Base-by-base conservation (phyloP, 148 eudicot genomes). In the Persicaria maculosa region DNA sequence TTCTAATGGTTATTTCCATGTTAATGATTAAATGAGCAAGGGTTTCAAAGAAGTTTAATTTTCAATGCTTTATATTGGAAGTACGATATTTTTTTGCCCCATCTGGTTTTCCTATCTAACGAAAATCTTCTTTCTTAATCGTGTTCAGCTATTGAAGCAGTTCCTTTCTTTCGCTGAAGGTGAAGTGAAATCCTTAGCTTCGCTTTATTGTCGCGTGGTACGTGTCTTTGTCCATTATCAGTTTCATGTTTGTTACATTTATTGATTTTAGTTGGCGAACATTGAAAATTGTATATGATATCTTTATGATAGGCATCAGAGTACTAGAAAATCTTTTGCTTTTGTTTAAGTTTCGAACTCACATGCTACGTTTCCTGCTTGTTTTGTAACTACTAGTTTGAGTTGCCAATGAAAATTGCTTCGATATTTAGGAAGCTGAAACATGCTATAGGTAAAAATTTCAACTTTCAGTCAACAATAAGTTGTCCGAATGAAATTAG, bases 141-240 rank as follows among this genome's bases (percentile, higher is more conserved):
- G 45, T 75, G 52, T 68, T 40, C 84, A 94, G 98, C 80, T 44
- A 72, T 79, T 94, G 77, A 90, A 87, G 85, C 82, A 83, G 55
- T 94, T 94, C 75, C 91, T 85, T 76, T 78, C 81, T 72, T 82
- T 65, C 78, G 98, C 98, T 74, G 97, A 94, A 81, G 91, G 80
- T 75, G 97, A 94, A 91, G 96, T 88, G 46, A 80, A 89, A 80
- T 84, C 97, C 14, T 82, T 94, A 82, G 91, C 90, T 46, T 83
- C 86, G 55, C 88, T 90, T 58, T 94, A 89, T 84, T 85, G 91
- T 9, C 83, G 77, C n/a, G 98, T 88, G 97, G 98, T 94, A 87
- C 74, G 86, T 77, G 16, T 72, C 75, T 46, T 10, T 46, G 45
- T 6, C 31, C 4, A 40, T 68, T 47, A 72, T 48, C 76, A 47